phyloP scores from a whole-genome alignment of 805 yeast species.

The Saturnispora saitoi region DNA sequence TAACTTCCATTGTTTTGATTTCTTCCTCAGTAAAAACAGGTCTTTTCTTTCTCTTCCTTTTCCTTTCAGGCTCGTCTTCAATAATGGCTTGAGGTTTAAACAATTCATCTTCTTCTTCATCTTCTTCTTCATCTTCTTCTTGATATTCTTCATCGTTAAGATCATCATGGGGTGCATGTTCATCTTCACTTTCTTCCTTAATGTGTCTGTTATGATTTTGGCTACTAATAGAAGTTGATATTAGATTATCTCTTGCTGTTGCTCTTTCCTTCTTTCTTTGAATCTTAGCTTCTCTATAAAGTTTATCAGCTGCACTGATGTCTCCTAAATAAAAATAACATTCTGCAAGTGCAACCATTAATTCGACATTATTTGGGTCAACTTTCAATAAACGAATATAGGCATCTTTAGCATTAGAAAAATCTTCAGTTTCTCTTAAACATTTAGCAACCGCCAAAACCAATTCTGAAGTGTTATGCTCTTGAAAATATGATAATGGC shows the following conservation, averaged over 20 bases:
- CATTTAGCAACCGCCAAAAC: slow-evolving; percentile 65
- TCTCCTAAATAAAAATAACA: slow-evolving; percentile 61
- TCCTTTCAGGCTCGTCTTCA: slow-evolving; percentile 23
- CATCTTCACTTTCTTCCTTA: slow-evolving; percentile 8
- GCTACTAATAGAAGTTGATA: slow-evolving; percentile 7
- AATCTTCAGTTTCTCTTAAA: slow-evolving; percentile 63
- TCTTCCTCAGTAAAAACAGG: slow-evolving; percentile 22
- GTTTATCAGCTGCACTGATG: slow-evolving; percentile 42
- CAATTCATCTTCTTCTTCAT: slow-evolving; percentile 19
- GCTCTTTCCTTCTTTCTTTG: slow-evolving; percentile 29
- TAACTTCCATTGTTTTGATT: slow-evolving; percentile 23
- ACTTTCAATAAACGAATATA: slow-evolving; percentile 44
- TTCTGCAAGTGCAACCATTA: slow-evolving; percentile 74
- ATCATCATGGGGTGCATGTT: slow-evolving; percentile 15
- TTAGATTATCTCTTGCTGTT: slow-evolving; percentile 21
- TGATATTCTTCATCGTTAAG: slow-evolving; percentile 12
- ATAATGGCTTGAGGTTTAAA: slow-evolving; percentile 24
- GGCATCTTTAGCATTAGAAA: slow-evolving; percentile 51
- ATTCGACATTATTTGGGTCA: slow-evolving; percentile 61
- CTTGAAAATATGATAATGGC: slow-evolving; percentile 49
- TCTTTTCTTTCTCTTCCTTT: slow-evolving; percentile 18
- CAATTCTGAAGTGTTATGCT: slow-evolving; percentile 42
- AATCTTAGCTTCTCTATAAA: slow-evolving; percentile 48
- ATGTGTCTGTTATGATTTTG: slow-evolving; percentile 6
- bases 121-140: slow-evolving; percentile 15